phyloP scores from a whole-genome alignment of 2,329 filamentous ascomycete species.

The Fusarium palustre region DNA sequence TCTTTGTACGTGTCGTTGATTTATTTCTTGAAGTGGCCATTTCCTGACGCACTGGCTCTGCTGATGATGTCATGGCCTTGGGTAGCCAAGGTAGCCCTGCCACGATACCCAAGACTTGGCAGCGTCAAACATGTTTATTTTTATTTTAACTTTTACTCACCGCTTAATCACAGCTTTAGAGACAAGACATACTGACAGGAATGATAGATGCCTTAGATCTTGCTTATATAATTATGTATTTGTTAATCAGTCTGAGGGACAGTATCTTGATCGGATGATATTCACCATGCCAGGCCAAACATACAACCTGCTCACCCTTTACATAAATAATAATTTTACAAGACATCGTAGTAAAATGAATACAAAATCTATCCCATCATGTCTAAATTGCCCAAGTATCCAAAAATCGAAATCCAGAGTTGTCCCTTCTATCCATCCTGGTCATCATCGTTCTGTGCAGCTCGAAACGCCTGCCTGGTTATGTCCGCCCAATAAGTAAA shows the following conservation, averaged over 20 bases:
- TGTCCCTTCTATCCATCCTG: too few species aligned
- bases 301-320: background rate
- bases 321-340: background rate
- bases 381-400: background rate
- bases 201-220: background rate
- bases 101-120: conserved; percentile 27
- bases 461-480: too few species aligned
- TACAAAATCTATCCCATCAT: background rate
- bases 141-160: background rate
- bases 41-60: background rate
- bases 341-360: background rate
- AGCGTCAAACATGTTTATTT: conserved; percentile 6
- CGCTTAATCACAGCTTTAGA: background rate
- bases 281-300: background rate
- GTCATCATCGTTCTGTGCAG: too few species aligned
- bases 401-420: too few species aligned
- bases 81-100: conserved; percentile 20
- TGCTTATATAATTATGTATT: too few species aligned
- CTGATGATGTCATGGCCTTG: conserved; percentile 26
- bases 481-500: conserved; percentile 35
- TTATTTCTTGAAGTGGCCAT: conserved; percentile 29
- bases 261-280: background rate
- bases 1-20: conserved; percentile 20
- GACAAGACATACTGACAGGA: background rate
- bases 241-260: too few species aligned